Conservation (phyloP, 1,284 basidiomycete genomes). For the Moesziomyces sp. region DNA sequence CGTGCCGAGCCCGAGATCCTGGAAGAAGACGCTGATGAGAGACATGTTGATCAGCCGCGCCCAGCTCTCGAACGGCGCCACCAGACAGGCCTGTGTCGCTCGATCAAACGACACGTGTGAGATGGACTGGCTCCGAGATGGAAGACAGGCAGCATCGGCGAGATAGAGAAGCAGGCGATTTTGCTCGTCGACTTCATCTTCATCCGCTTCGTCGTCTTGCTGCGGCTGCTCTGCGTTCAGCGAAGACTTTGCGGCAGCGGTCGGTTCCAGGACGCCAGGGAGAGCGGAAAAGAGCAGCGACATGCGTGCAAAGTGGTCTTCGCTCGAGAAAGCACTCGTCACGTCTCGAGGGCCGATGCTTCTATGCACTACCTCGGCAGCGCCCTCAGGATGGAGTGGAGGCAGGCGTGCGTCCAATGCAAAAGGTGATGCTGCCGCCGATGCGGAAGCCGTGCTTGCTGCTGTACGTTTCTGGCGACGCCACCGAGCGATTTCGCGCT, state of each 20-base stretch:
- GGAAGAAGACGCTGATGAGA: conserved; percentile 59
- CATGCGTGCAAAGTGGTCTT: conserved; percentile 31
- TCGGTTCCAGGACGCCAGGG: conserved; percentile 16
- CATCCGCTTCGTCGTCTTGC: neutral
- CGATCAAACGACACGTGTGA: conserved; percentile 25
- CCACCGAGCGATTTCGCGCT: conserved; percentile 40
- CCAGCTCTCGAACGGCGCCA: conserved; percentile 50
- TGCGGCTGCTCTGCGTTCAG: neutral
- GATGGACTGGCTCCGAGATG: conserved; percentile 9
- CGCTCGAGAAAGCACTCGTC: neutral
- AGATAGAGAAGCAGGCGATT: conserved; percentile 25
- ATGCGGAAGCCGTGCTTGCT: neutral
- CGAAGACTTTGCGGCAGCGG: neutral
- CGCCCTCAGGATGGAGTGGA: neutral
- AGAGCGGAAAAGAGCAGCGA: conserved; percentile 34
- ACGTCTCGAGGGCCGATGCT: neutral
- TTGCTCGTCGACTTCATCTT: neutral
- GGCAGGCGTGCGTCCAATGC: conserved; percentile 5
- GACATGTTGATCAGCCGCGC: conserved; percentile 54
- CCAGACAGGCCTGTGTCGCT: conserved; percentile 24
- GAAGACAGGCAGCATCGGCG: conserved; percentile 21
- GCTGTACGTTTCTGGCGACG: conserved; percentile 25
- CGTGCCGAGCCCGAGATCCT: conserved; percentile 47
- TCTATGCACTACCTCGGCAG: neutral
- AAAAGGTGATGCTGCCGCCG: conserved; percentile 10